These are phyloP conservation scores for Mycothermus thermophilus DNA, from an alignment of 495 filamentous ascomycete genomes.

Conservation along the genomic window DNA sequence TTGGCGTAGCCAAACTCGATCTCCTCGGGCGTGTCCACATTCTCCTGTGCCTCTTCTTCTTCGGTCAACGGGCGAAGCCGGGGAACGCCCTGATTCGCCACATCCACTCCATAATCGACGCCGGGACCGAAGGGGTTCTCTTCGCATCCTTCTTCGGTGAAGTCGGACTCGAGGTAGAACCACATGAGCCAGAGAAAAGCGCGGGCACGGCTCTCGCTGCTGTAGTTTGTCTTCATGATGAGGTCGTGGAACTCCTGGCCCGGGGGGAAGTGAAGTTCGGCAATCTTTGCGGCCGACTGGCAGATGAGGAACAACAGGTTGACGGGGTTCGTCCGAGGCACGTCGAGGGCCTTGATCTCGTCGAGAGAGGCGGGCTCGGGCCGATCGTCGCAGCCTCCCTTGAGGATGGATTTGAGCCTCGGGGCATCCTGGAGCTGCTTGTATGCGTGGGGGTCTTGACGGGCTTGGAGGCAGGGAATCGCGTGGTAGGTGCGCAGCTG, in stretches of 20 bases:
- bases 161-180: slow-evolving; percentile 98
- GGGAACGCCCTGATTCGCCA: slow-evolving; percentile 68
- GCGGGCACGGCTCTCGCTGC: slow-evolving; percentile 67
- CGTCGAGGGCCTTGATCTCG: slow-evolving; percentile 49
- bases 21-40: slow-evolving; percentile 80
- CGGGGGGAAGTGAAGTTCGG: slow-evolving; percentile 80
- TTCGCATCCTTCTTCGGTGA: slow-evolving; percentile 63
- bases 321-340: slow-evolving; percentile 90
- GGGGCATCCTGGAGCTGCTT: slow-evolving; percentile 97
- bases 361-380: slow-evolving; percentile 75
- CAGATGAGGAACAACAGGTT: slow-evolving; percentile 94
- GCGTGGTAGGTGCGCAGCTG: slow-evolving; percentile 96
- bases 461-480: slow-evolving; percentile 88
- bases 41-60: slow-evolving; percentile 68
- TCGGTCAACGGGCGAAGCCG: slow-evolving; percentile 60
- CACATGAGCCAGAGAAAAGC: slow-evolving; percentile 98
- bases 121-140: slow-evolving; percentile 86
- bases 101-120: slow-evolving; percentile 43
- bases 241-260: slow-evolving; percentile 89
- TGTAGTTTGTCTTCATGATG: slow-evolving; percentile 75
- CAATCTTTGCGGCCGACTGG: slow-evolving; percentile 78
- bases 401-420: slow-evolving; percentile 89
- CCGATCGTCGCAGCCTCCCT: slow-evolving; percentile 91
- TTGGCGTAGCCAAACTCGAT: slow-evolving; percentile 76
- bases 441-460: slow-evolving; percentile 88